Conservation (phyloP, 192 early-diverging fungal genomes). For the Funneliformis geosporum region DNA sequence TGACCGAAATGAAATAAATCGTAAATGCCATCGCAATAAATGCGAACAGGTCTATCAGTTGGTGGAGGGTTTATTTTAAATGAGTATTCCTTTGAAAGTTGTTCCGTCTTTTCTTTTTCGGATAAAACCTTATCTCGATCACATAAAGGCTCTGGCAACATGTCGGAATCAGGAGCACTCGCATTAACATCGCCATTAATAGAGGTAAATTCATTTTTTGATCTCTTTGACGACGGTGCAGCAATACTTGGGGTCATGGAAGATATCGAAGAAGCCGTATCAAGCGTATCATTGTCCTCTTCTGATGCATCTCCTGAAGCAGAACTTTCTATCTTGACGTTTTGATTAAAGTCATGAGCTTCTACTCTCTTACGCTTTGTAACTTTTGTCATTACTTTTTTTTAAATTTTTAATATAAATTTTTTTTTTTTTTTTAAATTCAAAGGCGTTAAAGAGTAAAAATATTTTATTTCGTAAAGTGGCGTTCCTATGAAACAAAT, state of each 20-base stretch:
- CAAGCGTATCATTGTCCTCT: constrained; percentile 1
- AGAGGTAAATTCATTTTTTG: not conserved
- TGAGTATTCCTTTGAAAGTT: constrained; percentile 13
- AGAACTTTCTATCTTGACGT: not conserved
- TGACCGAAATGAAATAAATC: constrained; percentile 86
- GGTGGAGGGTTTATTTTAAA: constrained; percentile 63
- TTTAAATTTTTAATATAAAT: not conserved
- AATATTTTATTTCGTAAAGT: too few species aligned
- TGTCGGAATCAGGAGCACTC: not conserved
- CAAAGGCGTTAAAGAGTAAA: too few species aligned
- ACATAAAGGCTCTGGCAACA: not conserved
- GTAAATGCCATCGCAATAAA: constrained; percentile 89
- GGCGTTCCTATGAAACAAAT: not conserved
- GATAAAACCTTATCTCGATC: not conserved
- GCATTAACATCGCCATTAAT: not conserved
- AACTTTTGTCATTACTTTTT: not conserved
- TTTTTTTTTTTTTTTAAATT: not conserved
- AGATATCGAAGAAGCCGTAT: not conserved
- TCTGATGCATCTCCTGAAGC: not conserved
- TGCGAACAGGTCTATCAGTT: constrained; percentile 68
- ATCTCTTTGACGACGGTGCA: not conserved
- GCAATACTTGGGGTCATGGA: not conserved
- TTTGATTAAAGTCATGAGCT: not conserved
- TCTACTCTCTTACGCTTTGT: not conserved
- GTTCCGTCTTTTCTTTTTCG: not conserved